phyloP scores from a whole-genome alignment of 495 filamentous ascomycete genomes.

The Xylaria scruposa region DNA sequence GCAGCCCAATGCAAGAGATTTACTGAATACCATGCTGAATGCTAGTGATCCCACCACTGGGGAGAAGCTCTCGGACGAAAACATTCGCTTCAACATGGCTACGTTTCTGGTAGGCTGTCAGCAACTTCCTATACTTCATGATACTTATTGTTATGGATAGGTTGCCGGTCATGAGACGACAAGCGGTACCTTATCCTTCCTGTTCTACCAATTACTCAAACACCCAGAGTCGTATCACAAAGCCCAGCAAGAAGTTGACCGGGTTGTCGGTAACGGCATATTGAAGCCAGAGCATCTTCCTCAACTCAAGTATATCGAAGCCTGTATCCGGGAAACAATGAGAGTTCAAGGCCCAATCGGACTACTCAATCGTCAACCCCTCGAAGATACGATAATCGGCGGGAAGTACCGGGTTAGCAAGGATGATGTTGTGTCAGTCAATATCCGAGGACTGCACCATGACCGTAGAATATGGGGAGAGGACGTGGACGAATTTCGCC shows the following conservation, averaged over 20 bases:
- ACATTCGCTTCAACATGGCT: conserved; percentile 66
- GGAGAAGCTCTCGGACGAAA: conserved; percentile 58
- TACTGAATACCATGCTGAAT: conserved; percentile 67
- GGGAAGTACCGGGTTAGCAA: conserved; percentile 67
- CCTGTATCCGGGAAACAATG: conserved; percentile 65
- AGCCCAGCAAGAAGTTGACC: conserved; percentile 45
- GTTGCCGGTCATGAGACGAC: conserved; percentile 67
- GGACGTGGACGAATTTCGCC: conserved; percentile 41
- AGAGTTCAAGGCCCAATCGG: conserved; percentile 66
- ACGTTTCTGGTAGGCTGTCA: conserved; percentile 62
- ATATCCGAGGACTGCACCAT: conserved; percentile 58
- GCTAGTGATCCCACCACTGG: conserved; percentile 66
- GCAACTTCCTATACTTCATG: neutral
- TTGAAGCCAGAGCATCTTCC: conserved; percentile 66
- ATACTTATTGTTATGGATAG: neutral
- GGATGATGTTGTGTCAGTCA: conserved; percentile 55
- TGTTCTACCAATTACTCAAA: conserved; percentile 46
- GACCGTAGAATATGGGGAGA: conserved; percentile 45
- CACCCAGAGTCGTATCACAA: conserved; percentile 43
- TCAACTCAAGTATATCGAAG: conserved; percentile 65
- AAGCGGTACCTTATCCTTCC: conserved; percentile 50
- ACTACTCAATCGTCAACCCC: conserved; percentile 46
- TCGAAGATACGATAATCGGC: conserved; percentile 44
- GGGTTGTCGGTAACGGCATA: conserved; percentile 61
- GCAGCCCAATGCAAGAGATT: conserved; percentile 61